Percentiles rank a stretch among this genome's conserved stretches.
phyloP scores from a whole-genome alignment of 306 rosid genomes.

The Canavalia gladiata region DNA sequence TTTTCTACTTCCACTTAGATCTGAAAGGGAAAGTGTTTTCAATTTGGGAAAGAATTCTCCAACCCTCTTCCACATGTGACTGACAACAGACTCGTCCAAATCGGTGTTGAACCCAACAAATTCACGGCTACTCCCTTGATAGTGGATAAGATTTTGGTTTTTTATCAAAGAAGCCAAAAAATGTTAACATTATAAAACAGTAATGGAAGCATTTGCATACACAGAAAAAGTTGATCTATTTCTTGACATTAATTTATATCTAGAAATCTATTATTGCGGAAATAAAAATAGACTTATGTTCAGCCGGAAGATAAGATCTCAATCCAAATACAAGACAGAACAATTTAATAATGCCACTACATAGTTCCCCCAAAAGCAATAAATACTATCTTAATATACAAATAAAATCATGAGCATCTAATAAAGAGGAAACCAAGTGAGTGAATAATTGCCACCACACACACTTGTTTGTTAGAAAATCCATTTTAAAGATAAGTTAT shows the following conservation, averaged over 20 bases:
- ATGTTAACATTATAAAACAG: conserved; percentile 25
- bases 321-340: not conserved
- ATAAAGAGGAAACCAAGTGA: conserved; percentile 20
- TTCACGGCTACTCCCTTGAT: conserved; percentile 92
- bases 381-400: not conserved
- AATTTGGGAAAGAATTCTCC: conserved; percentile 81
- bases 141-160: conserved; percentile 30
- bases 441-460: not conserved
- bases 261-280: not conserved
- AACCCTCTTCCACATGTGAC: conserved; percentile 78
- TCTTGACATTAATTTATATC: not conserved
- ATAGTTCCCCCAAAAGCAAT: not conserved
- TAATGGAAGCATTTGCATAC: conserved; percentile 31
- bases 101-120: conserved; percentile 84
- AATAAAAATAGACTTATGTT: not conserved
- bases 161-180: not conserved
- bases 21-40: conserved; percentile 66
- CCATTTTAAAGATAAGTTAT: not conserved
- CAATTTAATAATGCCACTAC: not conserved
- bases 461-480: conserved; percentile 21
- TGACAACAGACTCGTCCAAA: conserved; percentile 68
- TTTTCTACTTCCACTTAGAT: conserved; percentile 60
- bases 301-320: conserved; percentile 1
- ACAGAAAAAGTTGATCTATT: conserved; percentile 14
- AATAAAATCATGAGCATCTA: conserved; percentile 17